Conservation (phyloP, 257 asterid genomes). For the Eustoma russellianum region DNA sequence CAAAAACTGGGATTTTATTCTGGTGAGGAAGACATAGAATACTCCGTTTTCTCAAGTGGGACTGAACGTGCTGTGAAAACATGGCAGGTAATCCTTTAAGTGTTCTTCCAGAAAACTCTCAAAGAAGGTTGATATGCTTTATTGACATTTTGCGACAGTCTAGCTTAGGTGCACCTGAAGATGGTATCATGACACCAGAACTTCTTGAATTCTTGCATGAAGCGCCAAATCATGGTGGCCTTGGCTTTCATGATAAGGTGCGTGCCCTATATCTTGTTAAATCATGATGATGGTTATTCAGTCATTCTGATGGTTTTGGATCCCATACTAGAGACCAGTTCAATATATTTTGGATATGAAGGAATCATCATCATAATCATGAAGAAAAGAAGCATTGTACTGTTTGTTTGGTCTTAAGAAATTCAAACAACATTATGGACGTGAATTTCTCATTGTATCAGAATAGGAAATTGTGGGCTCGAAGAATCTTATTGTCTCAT, state of each 20-base stretch:
- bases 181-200: constrained; percentile 80
- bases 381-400: too few species aligned
- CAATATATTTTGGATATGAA: too few species aligned
- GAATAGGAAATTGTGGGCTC: too few species aligned
- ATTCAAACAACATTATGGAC: too few species aligned
- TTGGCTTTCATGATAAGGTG: constrained; percentile 26
- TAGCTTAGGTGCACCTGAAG: constrained; percentile 47
- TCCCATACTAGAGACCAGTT: too few species aligned
- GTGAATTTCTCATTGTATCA: too few species aligned
- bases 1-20: constrained; percentile 76
- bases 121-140: not conserved
- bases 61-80: constrained; percentile 92
- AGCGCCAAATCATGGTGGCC: constrained; percentile 24
- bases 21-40: constrained; percentile 95
- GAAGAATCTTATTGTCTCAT: too few species aligned
- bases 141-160: constrained; percentile 34
- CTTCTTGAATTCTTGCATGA: constrained; percentile 45
- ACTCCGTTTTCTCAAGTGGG: constrained; percentile 58
- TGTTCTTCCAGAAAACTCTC: not conserved
- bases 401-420: too few species aligned
- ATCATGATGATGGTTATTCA: too few species aligned
- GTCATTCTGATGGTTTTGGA: too few species aligned
- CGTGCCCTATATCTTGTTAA: constrained; percentile 5
- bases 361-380: too few species aligned
- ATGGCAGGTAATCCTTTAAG: constrained; percentile 77